phyloP scores from a whole-genome alignment of 2,329 filamentous ascomycete genomes.

The Xylaria arbuscula region DNA sequence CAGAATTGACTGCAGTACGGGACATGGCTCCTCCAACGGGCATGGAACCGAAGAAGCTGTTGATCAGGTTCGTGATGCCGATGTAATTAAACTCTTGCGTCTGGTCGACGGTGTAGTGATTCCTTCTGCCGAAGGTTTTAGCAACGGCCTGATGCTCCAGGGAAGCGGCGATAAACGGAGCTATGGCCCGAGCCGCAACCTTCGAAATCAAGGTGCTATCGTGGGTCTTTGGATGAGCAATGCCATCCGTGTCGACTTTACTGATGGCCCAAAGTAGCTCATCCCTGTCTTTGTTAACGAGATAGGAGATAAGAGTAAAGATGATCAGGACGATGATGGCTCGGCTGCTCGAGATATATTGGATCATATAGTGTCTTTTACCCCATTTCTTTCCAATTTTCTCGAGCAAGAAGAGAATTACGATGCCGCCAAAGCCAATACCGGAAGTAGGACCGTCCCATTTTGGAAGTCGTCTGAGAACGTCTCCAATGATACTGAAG shows the following conservation, averaged over 20 bases:
- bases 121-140: constrained; percentile 70
- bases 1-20: constrained; percentile 73
- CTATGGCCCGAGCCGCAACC: constrained; percentile 65
- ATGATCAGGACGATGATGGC: constrained; percentile 70
- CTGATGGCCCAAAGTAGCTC: constrained; percentile 68
- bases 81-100: constrained; percentile 74
- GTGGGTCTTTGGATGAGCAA: constrained; percentile 62
- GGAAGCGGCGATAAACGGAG: constrained; percentile 69
- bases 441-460: constrained; percentile 69
- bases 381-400: constrained; percentile 69
- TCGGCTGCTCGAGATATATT: constrained; percentile 68
- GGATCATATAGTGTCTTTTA: constrained; percentile 66
- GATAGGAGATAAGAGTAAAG: constrained; percentile 72
- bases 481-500: constrained; percentile 68
- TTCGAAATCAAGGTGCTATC: constrained; percentile 61
- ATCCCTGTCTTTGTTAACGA: constrained; percentile 65
- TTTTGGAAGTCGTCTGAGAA: constrained; percentile 66
- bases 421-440: constrained; percentile 67
- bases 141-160: constrained; percentile 74
- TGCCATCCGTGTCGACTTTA: constrained; percentile 66
- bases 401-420: constrained; percentile 67
- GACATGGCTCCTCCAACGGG: constrained; percentile 74
- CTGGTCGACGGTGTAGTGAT: constrained; percentile 71
- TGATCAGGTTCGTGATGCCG: constrained; percentile 71
- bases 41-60: constrained; percentile 73